Percentiles rank a stretch among this genome's conserved stretches.
Evolutionary conservation across 2,329 filamentous ascomycete genomes (phyloP).

Genomic region (Byssochlamys sp.): DNA sequence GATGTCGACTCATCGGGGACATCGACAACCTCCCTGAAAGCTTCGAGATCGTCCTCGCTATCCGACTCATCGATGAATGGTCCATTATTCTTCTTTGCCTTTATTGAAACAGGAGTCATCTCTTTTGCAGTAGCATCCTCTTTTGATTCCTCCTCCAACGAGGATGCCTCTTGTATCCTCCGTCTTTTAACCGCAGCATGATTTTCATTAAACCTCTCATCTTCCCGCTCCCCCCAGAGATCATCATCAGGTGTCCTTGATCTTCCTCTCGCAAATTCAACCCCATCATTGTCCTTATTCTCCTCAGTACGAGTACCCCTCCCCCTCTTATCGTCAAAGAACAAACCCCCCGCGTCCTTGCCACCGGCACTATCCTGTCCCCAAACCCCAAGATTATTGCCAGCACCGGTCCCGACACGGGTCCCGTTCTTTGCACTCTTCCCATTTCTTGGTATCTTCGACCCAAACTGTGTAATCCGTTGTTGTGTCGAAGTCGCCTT

Average conservation of each 20-base stretch:
- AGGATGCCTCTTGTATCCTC: constrained; percentile 16
- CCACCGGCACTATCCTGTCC: constrained; percentile 5
- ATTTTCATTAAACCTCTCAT: constrained; percentile 24
- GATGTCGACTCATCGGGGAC: neutral
- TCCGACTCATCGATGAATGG: constrained; percentile 42
- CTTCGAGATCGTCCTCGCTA: constrained; percentile 41
- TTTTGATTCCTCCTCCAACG: neutral
- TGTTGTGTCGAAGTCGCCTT: constrained; percentile 41
- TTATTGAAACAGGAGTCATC: constrained; percentile 2
- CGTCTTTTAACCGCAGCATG: constrained; percentile 23
- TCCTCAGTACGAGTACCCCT: constrained; percentile 4
- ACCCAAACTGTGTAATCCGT: constrained; percentile 44
- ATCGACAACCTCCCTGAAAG: constrained; percentile 12
- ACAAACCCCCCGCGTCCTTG: constrained; percentile 18
- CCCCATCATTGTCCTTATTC: neutral
- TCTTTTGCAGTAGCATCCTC: neutral
- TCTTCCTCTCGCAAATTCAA: constrained; percentile 7
- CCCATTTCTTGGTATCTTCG: constrained; percentile 22
- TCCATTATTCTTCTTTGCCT: constrained; percentile 17
- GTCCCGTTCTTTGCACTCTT: neutral
- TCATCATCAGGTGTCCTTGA: constrained; percentile 25
- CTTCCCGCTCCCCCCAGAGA: constrained; percentile 18
- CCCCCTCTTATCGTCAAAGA: constrained; percentile 26
- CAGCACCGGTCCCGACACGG: neutral
- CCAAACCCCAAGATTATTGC: constrained; percentile 3